Conservation (phyloP, 495 filamentous ascomycete species). For the Daldinia vernicosa region DNA sequence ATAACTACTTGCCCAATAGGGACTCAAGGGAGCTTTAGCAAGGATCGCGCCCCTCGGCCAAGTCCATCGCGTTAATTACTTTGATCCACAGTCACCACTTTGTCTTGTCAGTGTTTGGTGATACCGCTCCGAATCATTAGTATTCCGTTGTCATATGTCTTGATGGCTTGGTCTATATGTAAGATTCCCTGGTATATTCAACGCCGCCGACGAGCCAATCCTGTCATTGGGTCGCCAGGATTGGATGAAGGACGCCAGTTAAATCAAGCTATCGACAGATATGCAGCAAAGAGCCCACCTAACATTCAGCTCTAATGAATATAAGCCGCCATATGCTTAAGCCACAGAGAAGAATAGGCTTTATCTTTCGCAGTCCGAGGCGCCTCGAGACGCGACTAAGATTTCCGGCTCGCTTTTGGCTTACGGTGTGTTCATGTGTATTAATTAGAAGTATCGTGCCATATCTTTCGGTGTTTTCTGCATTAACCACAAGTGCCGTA, state of each 20-base stretch:
- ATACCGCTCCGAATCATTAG: background rate
- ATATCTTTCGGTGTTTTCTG: slow-evolving; percentile 3
- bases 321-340: background rate
- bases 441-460: background rate
- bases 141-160: slow-evolving; percentile 12
- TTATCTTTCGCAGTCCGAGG: too few relatives aligned
- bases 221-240: slow-evolving; percentile 4
- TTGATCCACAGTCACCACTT: slow-evolving; percentile 27
- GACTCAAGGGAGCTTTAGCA: slow-evolving; percentile 13
- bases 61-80: slow-evolving; percentile 26
- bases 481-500: background rate
- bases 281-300: slow-evolving; percentile 2
- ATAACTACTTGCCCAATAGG: slow-evolving; percentile 43
- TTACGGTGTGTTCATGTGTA: background rate
- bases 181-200: background rate
- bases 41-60: slow-evolving; percentile 24
- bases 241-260: background rate
- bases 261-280: background rate
- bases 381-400: too few relatives aligned
- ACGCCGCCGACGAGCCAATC: slow-evolving; percentile 13
- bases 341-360: background rate
- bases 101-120: slow-evolving; percentile 7
- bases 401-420: background rate
- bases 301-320: background rate
- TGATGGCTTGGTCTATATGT: too few relatives aligned